phyloP scores from a whole-genome alignment of 2,329 filamentous ascomycete genomes.

The Aspergillus piperis region DNA sequence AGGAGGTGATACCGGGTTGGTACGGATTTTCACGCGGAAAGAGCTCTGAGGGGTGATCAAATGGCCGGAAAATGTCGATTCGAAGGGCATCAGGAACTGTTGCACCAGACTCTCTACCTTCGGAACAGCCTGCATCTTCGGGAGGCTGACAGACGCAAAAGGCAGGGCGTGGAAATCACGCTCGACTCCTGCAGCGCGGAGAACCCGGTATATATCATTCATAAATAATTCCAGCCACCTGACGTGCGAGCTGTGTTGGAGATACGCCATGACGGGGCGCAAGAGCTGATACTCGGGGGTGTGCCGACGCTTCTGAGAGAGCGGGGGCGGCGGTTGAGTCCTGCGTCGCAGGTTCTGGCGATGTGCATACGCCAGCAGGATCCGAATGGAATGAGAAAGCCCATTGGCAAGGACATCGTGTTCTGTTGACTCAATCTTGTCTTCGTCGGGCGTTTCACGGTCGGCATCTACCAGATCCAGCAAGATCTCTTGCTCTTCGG shows the following conservation, averaged over 20 bases:
- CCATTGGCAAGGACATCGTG: slow-evolving; percentile 60
- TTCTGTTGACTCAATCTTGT: slow-evolving; percentile 27
- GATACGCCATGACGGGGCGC: slow-evolving; percentile 57
- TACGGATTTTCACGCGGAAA: slow-evolving; percentile 42
- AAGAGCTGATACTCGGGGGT: slow-evolving; percentile 59
- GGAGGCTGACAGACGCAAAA: slow-evolving; percentile 29
- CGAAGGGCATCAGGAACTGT: slow-evolving; percentile 45
- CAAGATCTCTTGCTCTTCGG: slow-evolving; percentile 59
- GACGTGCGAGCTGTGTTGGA: slow-evolving; percentile 51
- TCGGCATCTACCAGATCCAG: slow-evolving; percentile 68
- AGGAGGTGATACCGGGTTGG: slow-evolving; percentile 33
- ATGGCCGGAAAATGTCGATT: slow-evolving; percentile 43
- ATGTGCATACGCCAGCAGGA: slow-evolving; percentile 79
- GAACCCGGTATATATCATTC: slow-evolving; percentile 31
- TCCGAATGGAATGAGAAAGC: slow-evolving; percentile 67
- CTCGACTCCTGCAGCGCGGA: slow-evolving; percentile 36
- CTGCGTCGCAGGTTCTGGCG: slow-evolving; percentile 68
- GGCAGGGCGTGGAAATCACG: slow-evolving; percentile 29
- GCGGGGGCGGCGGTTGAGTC: slow-evolving; percentile 62
- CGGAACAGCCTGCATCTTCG: slow-evolving; percentile 13
- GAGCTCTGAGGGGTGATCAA: slow-evolving; percentile 38
- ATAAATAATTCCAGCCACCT: slow-evolving; percentile 38
- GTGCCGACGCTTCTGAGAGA: slow-evolving; percentile 53
- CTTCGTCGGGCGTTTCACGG: slow-evolving; percentile 32
- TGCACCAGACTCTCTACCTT: slow-evolving; percentile 45